These are phyloP conservation scores for Beauveria rudraprayagi DNA, from an alignment of 2,329 filamentous ascomycete genomes.

Conservation along the genomic window DNA sequence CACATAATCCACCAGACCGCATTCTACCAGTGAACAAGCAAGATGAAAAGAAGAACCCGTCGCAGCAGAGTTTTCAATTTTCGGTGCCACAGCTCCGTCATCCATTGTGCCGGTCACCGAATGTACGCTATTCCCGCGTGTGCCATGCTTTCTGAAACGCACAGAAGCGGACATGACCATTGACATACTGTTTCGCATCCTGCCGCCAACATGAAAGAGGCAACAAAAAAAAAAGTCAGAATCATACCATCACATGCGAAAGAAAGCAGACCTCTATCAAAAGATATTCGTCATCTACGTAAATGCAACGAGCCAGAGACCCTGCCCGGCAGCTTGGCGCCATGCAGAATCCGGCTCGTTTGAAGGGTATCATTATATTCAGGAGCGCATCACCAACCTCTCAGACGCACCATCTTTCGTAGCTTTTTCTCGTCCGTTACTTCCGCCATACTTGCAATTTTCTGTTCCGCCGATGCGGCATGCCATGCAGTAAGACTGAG, in stretches of 20 bases:
- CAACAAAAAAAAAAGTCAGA: background rate
- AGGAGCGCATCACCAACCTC: background rate
- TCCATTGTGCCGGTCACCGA: no score
- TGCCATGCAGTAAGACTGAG: background rate
- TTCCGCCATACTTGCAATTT: background rate
- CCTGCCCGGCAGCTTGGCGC: background rate
- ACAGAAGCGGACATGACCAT: no score
- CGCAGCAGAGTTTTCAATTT: background rate
- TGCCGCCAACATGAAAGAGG: no score
- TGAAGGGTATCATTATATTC: background rate
- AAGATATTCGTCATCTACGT: background rate
- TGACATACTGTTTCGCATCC: no score
- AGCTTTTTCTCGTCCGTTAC: background rate
- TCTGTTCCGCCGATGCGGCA: background rate
- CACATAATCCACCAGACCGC: background rate
- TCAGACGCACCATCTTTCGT: background rate
- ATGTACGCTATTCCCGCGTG: no score
- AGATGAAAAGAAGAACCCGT: background rate
- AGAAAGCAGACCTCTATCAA: background rate
- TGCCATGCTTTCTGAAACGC: no score
- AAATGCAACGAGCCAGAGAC: background rate
- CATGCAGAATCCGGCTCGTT: background rate
- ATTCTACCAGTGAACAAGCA: no score
- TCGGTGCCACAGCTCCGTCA: no score
- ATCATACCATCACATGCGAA: background rate